Conservation (phyloP, 1,284 basidiomycete genomes). For the Rhodotorula sp. region DNA sequence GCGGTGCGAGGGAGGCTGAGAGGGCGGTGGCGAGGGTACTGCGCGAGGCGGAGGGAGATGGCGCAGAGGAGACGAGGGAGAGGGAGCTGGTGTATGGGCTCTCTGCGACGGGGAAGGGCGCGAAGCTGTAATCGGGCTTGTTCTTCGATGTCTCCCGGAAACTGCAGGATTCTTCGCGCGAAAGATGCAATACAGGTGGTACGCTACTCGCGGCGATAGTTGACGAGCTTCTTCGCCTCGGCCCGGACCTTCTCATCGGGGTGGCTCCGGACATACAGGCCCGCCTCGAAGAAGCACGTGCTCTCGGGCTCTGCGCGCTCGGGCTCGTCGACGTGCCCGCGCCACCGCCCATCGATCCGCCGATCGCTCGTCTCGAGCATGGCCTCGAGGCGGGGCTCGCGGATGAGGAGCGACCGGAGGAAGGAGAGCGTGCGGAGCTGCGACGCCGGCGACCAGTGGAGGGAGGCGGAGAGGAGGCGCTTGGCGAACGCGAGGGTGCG, state of each 20-base stretch:
- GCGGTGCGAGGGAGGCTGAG: conserved; percentile 43
- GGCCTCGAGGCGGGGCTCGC: conserved; percentile 77
- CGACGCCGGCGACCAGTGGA: conserved; percentile 73
- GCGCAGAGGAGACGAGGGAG: conserved; percentile 53
- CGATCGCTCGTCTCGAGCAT: conserved; percentile 84
- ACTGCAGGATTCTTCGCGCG: too few species aligned
- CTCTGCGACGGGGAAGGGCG: not conserved
- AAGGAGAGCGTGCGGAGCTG: conserved; percentile 71
- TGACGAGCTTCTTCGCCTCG: conserved; percentile 58
- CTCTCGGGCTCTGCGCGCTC: conserved; percentile 41
- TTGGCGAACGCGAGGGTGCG: conserved; percentile 91
- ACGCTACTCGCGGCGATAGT: conserved; percentile 13
- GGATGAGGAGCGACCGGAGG: conserved; percentile 68
- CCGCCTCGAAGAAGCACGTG: conserved; percentile 45
- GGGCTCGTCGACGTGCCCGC: conserved; percentile 37
- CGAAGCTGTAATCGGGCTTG: conserved; percentile 9
- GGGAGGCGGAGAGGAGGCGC: conserved; percentile 73
- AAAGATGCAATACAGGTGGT: not conserved
- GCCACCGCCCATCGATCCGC: conserved; percentile 40
- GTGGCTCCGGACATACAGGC: conserved; percentile 59
- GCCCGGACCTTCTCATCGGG: conserved; percentile 64
- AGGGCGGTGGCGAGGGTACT: conserved; percentile 48
- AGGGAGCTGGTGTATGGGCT: conserved; percentile 49
- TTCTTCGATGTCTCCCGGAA: too few species aligned
- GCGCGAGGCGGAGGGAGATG: not conserved